phyloP scores from a whole-genome alignment of 495 filamentous ascomycete genomes.

The Penicillium crystallinum region DNA sequence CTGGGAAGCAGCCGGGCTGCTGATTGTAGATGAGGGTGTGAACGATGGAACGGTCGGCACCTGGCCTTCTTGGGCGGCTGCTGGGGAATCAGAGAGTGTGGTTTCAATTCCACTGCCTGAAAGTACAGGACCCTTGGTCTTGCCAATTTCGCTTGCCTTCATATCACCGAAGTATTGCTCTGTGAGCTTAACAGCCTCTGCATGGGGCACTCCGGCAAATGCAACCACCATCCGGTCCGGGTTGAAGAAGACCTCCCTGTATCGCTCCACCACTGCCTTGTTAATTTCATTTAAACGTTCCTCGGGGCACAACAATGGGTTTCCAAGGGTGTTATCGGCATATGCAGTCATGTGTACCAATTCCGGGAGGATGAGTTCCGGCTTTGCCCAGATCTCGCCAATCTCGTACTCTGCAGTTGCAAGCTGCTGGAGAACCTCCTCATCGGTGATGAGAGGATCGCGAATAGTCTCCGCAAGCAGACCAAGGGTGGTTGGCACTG shows the following conservation, averaged over 20 bases:
- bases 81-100: slow-evolving; percentile 46
- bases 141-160: slow-evolving; percentile 41
- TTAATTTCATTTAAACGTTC: slow-evolving; percentile 78
- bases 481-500: slow-evolving; percentile 75
- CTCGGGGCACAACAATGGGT: slow-evolving; percentile 84
- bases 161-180: slow-evolving; percentile 90
- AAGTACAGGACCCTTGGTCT: slow-evolving; percentile 42
- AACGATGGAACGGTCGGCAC: slow-evolving; percentile 38
- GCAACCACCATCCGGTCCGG: slow-evolving; percentile 91
- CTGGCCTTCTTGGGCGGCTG: slow-evolving; percentile 34
- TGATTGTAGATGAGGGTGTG: slow-evolving; percentile 37
- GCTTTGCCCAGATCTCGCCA: slow-evolving; percentile 94
- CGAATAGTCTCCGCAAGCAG: slow-evolving; percentile 93
- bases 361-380: slow-evolving; percentile 93
- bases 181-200: slow-evolving; percentile 71
- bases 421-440: slow-evolving; percentile 81
- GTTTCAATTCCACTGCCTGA: slow-evolving; percentile 54
- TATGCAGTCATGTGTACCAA: slow-evolving; percentile 92
- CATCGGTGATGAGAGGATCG: slow-evolving; percentile 81
- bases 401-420: slow-evolving; percentile 94
- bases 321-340: slow-evolving; percentile 90
- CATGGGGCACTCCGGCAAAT: slow-evolving; percentile 86
- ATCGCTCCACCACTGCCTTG: slow-evolving; percentile 66
- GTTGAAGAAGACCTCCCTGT: slow-evolving; percentile 76
- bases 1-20: slow-evolving; percentile 34